A percentile compares a stretch with the other conserved stretches of the same genome.
These are phyloP conservation scores for Hypoxylon crocopeplum DNA, from an alignment of 495 filamentous ascomycete genomes.

Conservation along the genomic window DNA sequence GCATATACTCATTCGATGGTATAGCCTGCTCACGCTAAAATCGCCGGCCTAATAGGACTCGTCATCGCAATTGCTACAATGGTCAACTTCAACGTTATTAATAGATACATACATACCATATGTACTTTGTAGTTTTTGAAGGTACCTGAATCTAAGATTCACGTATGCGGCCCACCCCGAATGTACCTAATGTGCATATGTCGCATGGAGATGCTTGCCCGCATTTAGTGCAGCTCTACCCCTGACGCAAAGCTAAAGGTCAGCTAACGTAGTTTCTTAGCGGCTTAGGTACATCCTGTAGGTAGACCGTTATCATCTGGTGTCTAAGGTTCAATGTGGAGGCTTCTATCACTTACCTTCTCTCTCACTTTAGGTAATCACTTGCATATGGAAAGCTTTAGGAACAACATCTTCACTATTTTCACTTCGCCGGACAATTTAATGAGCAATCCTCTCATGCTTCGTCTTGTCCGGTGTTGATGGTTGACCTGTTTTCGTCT, in stretches of 20 bases:
- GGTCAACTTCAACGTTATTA: too few relatives aligned
- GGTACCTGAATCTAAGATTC: too few relatives aligned
- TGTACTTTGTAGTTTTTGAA: neutral
- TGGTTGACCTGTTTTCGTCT: constrained; percentile 15
- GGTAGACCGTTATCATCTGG: constrained; percentile 9
- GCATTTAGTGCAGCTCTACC: constrained; percentile 24
- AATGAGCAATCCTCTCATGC: too few relatives aligned
- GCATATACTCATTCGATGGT: too few relatives aligned
- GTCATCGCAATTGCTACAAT: too few relatives aligned
- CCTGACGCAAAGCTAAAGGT: constrained; percentile 22
- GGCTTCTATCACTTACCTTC: constrained; percentile 9
- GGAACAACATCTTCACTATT: too few relatives aligned
- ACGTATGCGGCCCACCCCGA: too few relatives aligned
- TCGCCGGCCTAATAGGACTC: too few relatives aligned
- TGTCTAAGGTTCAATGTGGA: constrained; percentile 1
- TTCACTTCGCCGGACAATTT: too few relatives aligned
- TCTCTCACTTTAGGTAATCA: neutral
- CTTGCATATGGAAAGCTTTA: too few relatives aligned
- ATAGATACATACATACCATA: neutral
- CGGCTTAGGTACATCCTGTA: neutral
- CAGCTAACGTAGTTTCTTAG: neutral
- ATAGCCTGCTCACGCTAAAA: too few relatives aligned
- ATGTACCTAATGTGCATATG: neutral
- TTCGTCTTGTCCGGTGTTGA: constrained; percentile 7
- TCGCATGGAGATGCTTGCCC: too few relatives aligned